Evolutionary conservation across 306 rosid species (phyloP), one percentile per base, ranked within the genome.

Genomic region (Glycine latifolia): DNA sequence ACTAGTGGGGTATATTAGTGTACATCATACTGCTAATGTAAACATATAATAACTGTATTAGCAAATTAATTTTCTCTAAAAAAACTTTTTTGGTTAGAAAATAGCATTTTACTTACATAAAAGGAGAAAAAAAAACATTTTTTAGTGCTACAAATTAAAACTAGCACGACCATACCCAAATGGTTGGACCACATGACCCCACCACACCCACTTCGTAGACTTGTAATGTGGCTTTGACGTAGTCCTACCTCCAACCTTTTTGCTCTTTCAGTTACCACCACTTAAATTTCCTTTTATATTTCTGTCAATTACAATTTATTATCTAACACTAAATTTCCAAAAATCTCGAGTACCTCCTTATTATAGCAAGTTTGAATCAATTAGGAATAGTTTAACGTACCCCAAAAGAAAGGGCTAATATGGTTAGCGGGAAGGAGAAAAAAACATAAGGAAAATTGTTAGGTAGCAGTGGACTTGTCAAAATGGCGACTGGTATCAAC

Each of bases 391-490:
- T 35, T 49, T 10, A 65, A 62, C 68, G 14, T 50, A 14, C 4
- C 52, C 43, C 8, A 20, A 3, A 59, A 77, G 86, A 43, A 77
- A 71, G 4, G 44, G 53, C 41, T 44, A 31, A 11, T 26, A 43
- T 43, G 58, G 56, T 69, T 46, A 69, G 44, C 1, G n/a, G 74
- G 56, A n/a, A 39, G n/a, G 31, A 4, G 3, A 7, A 26, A 26
- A 7, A 67, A 35, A 63, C 10, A 13, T 1, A 67, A 67, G 10
- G 5, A 41, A 63, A 73, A 15, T 37, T 20, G 84, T 75, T 79
- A 75, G 87, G 84, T 84, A 16, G 81, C 78, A 80, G 41, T 75
- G 63, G 87, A 80, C 81, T 79, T 73, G 84, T 84, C 87, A 84
- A 84, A 84, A 84, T 16, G 76, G 73, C 47, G 78, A 84, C 79